Conservation (phyloP, 169 alveolate species). For the Condylostoma magnum region DNA sequence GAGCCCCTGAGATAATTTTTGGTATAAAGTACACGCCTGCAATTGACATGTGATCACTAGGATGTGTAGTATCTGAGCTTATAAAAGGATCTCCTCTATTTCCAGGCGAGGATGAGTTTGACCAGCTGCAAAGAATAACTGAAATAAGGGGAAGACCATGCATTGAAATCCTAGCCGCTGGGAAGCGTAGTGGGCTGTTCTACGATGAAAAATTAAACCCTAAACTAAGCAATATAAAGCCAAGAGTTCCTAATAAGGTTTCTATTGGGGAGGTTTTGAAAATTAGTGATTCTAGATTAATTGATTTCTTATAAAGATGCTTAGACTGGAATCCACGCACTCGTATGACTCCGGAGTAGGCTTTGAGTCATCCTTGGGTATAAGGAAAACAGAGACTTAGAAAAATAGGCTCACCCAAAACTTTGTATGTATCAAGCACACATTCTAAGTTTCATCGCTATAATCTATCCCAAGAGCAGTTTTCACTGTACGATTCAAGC, state of each 20-base stretch:
- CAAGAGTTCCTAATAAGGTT: neutral
- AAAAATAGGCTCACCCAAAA: too few relatives aligned
- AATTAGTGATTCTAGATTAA: neutral
- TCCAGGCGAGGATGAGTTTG: constrained; percentile 36
- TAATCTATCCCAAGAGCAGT: too few relatives aligned
- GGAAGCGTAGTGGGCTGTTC: neutral
- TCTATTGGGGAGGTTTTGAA: neutral
- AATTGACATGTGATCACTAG: constrained; percentile 96
- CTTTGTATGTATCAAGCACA: too few relatives aligned
- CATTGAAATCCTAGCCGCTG: neutral
- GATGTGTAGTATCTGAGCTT: constrained; percentile 93
- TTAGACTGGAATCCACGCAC: neutral
- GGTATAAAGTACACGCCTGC: too few relatives aligned
- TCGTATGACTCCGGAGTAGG: neutral
- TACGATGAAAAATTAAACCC: neutral
- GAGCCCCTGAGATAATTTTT: constrained; percentile 26
- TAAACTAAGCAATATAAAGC: neutral
- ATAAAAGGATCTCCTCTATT: constrained; percentile 96
- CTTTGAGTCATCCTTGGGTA: neutral
- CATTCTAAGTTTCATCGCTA: too few relatives aligned
- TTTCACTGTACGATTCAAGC: too few relatives aligned
- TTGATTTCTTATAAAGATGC: neutral
- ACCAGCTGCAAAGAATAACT: neutral
- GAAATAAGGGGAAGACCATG: neutral
- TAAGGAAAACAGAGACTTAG: too few relatives aligned